phyloP scores from a whole-genome alignment of 179 eudicot genomes.

The Drosera spatulata region DNA sequence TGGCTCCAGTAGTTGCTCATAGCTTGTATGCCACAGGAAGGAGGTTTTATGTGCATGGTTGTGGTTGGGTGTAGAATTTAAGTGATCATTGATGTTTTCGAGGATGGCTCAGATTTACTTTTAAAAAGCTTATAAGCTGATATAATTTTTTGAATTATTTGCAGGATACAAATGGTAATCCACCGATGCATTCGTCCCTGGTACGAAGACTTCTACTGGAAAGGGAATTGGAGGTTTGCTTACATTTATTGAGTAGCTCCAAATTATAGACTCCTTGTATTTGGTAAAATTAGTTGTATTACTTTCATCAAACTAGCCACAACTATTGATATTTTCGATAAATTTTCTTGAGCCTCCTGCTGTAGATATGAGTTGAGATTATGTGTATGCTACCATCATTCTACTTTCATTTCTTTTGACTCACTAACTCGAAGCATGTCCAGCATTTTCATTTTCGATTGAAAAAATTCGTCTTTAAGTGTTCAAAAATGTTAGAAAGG shows the following conservation, averaged over 20 bases:
- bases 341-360: no score
- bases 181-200: slow-evolving; percentile 91
- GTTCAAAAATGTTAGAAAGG: background rate
- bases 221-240: slow-evolving; percentile 69
- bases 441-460: background rate
- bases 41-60: no score
- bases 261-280: background rate
- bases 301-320: no score
- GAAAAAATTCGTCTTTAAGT: background rate
- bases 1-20: no score
- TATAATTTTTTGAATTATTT: slow-evolving; percentile 3
- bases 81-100: no score
- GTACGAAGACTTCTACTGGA: slow-evolving; percentile 72
- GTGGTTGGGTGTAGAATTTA: no score
- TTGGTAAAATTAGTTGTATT: no score
- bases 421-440: no score
- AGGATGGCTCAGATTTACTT: background rate
- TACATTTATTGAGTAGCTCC: background rate
- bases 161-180: slow-evolving; percentile 39
- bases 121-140: background rate
- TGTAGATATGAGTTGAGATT: no score
- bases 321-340: no score
- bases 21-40: no score
- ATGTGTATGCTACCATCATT: background rate
- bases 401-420: background rate